phyloP scores from a whole-genome alignment of 1,284 basidiomycete genomes.

The Trametes versicolor region DNA sequence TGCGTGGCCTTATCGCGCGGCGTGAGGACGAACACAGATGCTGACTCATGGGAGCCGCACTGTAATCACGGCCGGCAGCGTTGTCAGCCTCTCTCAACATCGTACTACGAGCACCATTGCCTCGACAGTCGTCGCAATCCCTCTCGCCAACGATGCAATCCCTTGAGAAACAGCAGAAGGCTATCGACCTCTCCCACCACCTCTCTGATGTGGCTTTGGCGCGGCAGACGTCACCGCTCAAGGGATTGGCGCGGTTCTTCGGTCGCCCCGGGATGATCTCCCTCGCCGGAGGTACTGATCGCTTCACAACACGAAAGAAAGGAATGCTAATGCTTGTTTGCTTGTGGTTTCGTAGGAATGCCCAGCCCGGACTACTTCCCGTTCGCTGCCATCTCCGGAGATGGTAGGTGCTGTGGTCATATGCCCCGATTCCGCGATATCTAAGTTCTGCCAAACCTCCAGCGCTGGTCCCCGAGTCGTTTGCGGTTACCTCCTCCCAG shows the following conservation, averaged over 20 bases:
- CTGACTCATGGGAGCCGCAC: slow-evolving; percentile 14
- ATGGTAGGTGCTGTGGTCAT: slow-evolving; percentile 45
- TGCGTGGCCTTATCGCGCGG: slow-evolving; percentile 13
- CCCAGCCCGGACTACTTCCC: slow-evolving; percentile 73
- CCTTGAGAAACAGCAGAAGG: slow-evolving; percentile 50
- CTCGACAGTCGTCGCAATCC: slow-evolving; percentile 23
- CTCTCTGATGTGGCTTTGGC: slow-evolving; percentile 64
- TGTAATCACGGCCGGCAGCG: slow-evolving; percentile 8
- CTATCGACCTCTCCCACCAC: slow-evolving; percentile 69
- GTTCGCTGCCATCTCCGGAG: slow-evolving; percentile 63
- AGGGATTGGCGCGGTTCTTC: slow-evolving; percentile 67
- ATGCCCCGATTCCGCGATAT: slow-evolving; percentile 45
- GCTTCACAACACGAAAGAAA: neutral
- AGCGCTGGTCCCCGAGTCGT: slow-evolving; percentile 50
- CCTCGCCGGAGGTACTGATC: slow-evolving; percentile 64
- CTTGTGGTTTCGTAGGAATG: slow-evolving; percentile 52
- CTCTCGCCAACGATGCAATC: slow-evolving; percentile 24
- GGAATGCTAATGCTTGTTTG: neutral
- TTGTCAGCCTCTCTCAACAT: slow-evolving; percentile 4
- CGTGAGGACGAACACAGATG: slow-evolving; percentile 1
- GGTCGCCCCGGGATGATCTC: slow-evolving; percentile 59
- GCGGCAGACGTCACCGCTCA: slow-evolving; percentile 67
- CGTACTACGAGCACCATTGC: slow-evolving; percentile 19
- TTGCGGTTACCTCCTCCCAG: slow-evolving; percentile 42
- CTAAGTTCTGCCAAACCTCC: slow-evolving; percentile 18